A percentile compares a stretch with the other conserved stretches of the same genome.
Conservation (phyloP, 1,284 basidiomycete genomes). For the Ceratobasidium sp. region DNA sequence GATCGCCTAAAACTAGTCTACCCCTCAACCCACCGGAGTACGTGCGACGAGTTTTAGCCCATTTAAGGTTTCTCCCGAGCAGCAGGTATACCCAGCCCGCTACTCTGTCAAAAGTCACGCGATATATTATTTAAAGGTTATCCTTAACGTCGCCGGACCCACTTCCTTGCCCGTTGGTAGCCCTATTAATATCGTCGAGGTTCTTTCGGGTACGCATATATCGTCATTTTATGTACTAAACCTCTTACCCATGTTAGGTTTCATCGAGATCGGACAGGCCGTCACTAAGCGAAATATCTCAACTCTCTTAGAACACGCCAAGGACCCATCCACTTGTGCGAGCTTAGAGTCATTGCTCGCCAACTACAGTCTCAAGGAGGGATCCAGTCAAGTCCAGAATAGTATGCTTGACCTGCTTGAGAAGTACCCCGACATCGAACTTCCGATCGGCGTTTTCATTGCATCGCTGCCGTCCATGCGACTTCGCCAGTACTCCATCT, state of each 20-base stretch:
- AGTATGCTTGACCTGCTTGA: constrained; percentile 59
- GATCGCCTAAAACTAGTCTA: constrained; percentile 45
- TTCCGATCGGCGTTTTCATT: constrained; percentile 54
- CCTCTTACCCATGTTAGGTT: constrained; percentile 46
- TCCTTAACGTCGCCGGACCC: constrained; percentile 52
- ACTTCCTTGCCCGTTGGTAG: constrained; percentile 49
- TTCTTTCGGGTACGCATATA: constrained; percentile 47
- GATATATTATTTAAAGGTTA: constrained; percentile 46
- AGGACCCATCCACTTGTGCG: constrained; percentile 37
- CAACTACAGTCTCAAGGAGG: constrained; percentile 48
- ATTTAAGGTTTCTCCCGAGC: constrained; percentile 48
- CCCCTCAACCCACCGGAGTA: constrained; percentile 40
- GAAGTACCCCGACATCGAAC: constrained; percentile 50
- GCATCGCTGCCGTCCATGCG: constrained; percentile 59
- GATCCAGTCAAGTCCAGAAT: constrained; percentile 50
- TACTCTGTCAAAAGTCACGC: neutral
- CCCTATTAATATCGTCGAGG: constrained; percentile 9
- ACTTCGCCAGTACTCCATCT: constrained; percentile 61
- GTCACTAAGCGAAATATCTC: constrained; percentile 43
- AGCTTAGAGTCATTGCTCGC: constrained; percentile 47
- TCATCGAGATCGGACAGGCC: constrained; percentile 46
- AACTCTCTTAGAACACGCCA: constrained; percentile 37
- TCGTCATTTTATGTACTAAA: constrained; percentile 55
- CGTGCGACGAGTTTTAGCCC: constrained; percentile 40
- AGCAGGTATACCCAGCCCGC: constrained; percentile 48